Evolutionary conservation across 2,329 filamentous ascomycete genomes (phyloP).

Genomic region (Juglanconis juglandina): DNA sequence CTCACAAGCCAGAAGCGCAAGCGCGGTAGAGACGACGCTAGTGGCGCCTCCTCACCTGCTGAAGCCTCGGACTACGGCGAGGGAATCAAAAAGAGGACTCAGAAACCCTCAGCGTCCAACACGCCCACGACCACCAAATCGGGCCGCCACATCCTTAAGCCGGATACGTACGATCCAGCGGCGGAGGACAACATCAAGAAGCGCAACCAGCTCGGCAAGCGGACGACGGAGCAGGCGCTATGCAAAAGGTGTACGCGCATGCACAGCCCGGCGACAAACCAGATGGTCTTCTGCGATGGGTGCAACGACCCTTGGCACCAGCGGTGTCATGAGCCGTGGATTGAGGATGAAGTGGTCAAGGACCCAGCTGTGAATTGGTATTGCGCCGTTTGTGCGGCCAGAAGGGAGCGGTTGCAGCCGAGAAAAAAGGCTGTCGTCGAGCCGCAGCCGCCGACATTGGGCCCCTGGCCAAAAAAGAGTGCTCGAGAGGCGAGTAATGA

Average conservation of each 20-base stretch:
- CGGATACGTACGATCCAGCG: conserved; percentile 59
- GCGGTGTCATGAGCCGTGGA: conserved; percentile 72
- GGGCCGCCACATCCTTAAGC: conserved; percentile 67
- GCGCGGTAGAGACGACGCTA: conserved; percentile 17
- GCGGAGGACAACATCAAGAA: conserved; percentile 41
- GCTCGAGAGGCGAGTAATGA: conserved; percentile 35
- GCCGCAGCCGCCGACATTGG: conserved; percentile 18
- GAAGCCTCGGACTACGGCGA: conserved; percentile 30
- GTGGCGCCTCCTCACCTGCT: conserved; percentile 16
- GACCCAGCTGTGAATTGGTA: conserved; percentile 69
- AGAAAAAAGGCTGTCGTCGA: conserved; percentile 21
- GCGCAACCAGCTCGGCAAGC: conserved; percentile 50
- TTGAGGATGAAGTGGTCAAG: conserved; percentile 65
- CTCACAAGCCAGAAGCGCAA: conserved; percentile 19
- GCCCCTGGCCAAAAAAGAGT: conserved; percentile 35
- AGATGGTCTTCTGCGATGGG: conserved; percentile 82
- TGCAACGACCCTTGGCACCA: conserved; percentile 81
- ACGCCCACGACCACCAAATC: conserved; percentile 70
- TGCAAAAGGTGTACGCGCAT: conserved; percentile 73
- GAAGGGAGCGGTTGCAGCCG: conserved; percentile 30
- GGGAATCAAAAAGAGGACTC: conserved; percentile 25
- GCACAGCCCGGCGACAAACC: conserved; percentile 68
- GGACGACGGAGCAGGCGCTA: conserved; percentile 56
- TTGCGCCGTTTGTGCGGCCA: conserved; percentile 59
- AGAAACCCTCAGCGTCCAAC: conserved; percentile 30